Conservation (phyloP, 164 flowering plant genomes). For the Amborella trichopoda region DNA sequence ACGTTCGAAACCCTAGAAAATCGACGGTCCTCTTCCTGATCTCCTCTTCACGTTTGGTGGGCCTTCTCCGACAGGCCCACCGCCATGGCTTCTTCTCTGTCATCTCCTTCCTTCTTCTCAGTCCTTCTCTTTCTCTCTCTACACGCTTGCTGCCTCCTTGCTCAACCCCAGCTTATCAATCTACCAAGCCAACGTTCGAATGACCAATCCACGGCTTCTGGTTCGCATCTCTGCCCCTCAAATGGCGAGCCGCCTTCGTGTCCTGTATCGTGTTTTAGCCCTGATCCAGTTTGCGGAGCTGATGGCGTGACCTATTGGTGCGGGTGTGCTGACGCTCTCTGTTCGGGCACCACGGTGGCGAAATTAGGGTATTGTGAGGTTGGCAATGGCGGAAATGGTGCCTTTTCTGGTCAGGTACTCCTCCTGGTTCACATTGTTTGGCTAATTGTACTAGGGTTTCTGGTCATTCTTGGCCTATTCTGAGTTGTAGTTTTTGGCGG, state of each 20-base stretch:
- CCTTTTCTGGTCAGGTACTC: slow-evolving; percentile 42
- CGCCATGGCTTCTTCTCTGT: no score
- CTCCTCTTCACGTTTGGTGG: no score
- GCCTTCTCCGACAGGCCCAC: no score
- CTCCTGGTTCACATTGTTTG: slow-evolving; percentile 53
- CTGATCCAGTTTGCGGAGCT: slow-evolving; percentile 60
- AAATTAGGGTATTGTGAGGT: slow-evolving; percentile 50
- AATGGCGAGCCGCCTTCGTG: slow-evolving; percentile 27
- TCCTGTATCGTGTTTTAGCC: slow-evolving; percentile 48
- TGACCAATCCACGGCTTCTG: no score
- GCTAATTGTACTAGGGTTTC: slow-evolving; percentile 47
- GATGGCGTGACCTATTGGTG: slow-evolving; percentile 72
- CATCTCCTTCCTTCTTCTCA: no score
- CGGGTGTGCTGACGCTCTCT: slow-evolving; percentile 55
- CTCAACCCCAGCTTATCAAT: no score
- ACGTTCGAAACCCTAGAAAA: no score
- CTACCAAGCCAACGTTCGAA: no score
- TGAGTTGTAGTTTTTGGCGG: slow-evolving; percentile 12
- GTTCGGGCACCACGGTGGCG: slow-evolving; percentile 39
- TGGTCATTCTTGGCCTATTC: slow-evolving; percentile 37
- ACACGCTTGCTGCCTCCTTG: no score
- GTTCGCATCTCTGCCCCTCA: no score
- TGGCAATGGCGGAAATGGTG: slow-evolving; percentile 32
- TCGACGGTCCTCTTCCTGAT: no score
- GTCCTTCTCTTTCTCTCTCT: no score